Evolutionary conservation across 73 alveolate species (phyloP).

Genomic region (Paramecium octaurelia): DNA sequence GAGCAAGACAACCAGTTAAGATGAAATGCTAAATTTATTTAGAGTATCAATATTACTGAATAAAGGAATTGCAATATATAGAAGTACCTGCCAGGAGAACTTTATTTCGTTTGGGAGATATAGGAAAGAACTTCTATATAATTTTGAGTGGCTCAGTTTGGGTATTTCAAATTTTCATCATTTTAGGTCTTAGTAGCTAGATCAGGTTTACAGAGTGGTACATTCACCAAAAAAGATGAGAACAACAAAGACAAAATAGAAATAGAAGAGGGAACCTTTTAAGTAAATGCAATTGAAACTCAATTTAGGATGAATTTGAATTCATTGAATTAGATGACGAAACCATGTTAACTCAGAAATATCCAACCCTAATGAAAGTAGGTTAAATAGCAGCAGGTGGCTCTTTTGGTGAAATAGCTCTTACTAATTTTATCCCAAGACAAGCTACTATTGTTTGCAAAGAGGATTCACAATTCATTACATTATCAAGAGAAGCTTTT

Average conservation of each 20-base stretch:
- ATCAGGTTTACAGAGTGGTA: conserved; percentile 35
- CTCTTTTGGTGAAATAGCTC: conserved; percentile 48
- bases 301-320: conserved; percentile 24
- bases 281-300: neutral
- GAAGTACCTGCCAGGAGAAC: conserved; percentile 44
- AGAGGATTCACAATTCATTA: neutral
- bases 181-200: conserved; percentile 22
- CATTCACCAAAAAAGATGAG: neutral
- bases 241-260: neutral
- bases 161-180: neutral
- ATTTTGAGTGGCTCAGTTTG: conserved; percentile 39
- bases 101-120: conserved; percentile 16
- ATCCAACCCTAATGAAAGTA: conserved; percentile 36
- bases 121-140: conserved; percentile 31
- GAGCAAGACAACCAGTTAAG: neutral
- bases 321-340: neutral
- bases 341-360: neutral
- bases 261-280: neutral
- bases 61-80: neutral
- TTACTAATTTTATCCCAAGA: conserved; percentile 43
- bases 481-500: conserved; percentile 38
- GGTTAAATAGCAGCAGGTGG: conserved; percentile 14
- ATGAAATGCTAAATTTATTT: neutral
- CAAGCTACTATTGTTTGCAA: conserved; percentile 36
- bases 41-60: neutral